Percentiles rank a stretch among this genome's conserved stretches.
These are phyloP conservation scores for Deinandra increscens DNA, from an alignment of 129 eudicot species.

Conservation along the genomic window DNA sequence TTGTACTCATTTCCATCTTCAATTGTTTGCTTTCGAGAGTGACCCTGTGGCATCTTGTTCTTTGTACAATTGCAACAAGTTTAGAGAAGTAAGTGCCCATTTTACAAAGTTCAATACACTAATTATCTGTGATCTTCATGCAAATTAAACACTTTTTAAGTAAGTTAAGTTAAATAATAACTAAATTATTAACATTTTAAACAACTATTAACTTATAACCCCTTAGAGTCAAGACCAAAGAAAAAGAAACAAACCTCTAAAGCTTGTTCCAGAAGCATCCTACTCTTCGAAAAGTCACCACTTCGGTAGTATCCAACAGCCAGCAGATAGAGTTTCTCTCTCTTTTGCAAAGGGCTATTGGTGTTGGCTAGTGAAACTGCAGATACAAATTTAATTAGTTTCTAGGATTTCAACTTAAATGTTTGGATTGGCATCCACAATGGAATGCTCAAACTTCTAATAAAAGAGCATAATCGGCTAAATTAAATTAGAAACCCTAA, in stretches of 20 bases:
- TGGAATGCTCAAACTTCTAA: constrained; percentile 4
- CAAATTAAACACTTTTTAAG: too few relatives aligned
- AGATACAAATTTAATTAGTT: constrained; percentile 1
- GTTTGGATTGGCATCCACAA: neutral
- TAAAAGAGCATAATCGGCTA: neutral
- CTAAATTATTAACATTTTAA: neutral
- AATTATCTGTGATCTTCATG: too few relatives aligned
- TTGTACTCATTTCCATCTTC: neutral
- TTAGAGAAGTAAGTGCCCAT: neutral
- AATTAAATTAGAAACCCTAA: neutral
- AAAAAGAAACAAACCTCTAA: constrained; percentile 44
- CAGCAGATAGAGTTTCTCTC: constrained; percentile 59
- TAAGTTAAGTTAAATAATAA: neutral
- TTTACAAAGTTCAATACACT: too few relatives aligned
- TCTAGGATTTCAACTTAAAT: neutral
- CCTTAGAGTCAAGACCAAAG: neutral
- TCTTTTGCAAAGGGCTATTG: constrained; percentile 50
- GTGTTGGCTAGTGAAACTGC: constrained; percentile 52
- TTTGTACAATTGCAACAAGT: neutral
- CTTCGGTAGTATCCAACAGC: constrained; percentile 73
- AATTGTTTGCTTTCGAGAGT: neutral
- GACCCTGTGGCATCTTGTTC: neutral
- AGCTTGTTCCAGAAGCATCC: constrained; percentile 62
- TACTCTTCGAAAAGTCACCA: constrained; percentile 57
- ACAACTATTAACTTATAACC: neutral